Base-by-base conservation (phyloP, 208 protist species). In the Trypanosomatidae sp. region DNA sequence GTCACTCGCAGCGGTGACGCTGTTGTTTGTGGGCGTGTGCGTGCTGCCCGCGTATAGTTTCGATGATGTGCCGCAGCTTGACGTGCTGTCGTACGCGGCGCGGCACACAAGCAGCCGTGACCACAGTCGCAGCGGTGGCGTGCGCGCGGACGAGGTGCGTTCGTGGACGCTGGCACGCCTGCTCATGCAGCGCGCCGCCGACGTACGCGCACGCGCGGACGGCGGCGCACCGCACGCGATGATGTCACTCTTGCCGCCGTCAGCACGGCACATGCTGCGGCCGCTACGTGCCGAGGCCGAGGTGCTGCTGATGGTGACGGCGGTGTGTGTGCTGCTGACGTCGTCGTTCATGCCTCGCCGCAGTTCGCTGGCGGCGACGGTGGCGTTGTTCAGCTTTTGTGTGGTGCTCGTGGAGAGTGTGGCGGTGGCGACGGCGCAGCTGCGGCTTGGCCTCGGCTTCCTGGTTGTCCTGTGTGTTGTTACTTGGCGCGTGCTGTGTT, bases 21-120 rank as follows among this genome's bases (percentile, higher is more conserved):
- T 79, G n/a, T 33, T 81, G 16, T 13, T 74, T 6, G 20, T 80
- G 24, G 56, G 41, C 33, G 23, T 70, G 15, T n/a, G 59, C 42
- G 41, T 63, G 33, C 55, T 88, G 41, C 79, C 79, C 4, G 61
- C 69, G 6, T 84, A 68, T 49, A 71, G 60, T 88, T 53, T 53
- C 33, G 0, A 10, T 18, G 27, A 3, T 23, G 8, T 13, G 39
- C 22, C 10, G 8, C 19, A 35, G 10, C 21, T 13, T 13, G 33
- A 5, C 35, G 18, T 2, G 19, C 8, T 16, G 13, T n/a, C 10
- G 30, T 8, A 13, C 10, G 30, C 8, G 13, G 30, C 10, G 30
- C 8, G 30, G 30, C 10, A 33, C 10, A 13, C 8, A 33, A 33
- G 30, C 10, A 13, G 30, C 22, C 25, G 15, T 30, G 5, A 19